Percentiles rank a stretch among this genome's conserved stretches.
Evolutionary conservation across 805 yeast genomes (phyloP).

Genomic region (Zygosaccharomyces bailii): DNA sequence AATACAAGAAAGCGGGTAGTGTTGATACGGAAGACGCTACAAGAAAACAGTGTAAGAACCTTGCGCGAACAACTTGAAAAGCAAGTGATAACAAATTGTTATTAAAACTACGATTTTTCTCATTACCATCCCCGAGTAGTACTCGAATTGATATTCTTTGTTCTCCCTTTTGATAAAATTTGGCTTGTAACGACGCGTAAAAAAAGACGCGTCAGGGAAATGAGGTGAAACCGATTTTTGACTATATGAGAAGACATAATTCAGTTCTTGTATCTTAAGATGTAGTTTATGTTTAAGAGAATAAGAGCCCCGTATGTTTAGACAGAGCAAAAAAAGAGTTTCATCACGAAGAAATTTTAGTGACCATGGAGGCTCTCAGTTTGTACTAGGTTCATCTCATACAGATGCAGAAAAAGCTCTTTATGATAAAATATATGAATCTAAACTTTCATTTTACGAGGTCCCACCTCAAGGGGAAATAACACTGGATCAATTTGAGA

Average conservation of each 20-base stretch:
- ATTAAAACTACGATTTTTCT: neutral
- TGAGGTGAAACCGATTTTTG: constrained; percentile 1
- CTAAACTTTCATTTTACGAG: constrained; percentile 70
- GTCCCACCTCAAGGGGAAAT: constrained; percentile 80
- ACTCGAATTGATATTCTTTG: neutral
- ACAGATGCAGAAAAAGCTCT: constrained; percentile 36
- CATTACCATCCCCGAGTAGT: neutral
- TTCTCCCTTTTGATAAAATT: no score
- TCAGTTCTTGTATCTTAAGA: neutral
- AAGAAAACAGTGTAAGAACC: no score
- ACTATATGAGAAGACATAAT: neutral
- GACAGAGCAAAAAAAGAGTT: constrained; percentile 70
- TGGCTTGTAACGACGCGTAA: constrained; percentile 2
- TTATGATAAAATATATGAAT: constrained; percentile 45
- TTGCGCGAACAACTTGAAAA: no score
- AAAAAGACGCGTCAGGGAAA: constrained; percentile 7
- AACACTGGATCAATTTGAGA: constrained; percentile 87
- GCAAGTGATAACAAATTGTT: no score
- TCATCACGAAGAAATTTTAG: constrained; percentile 68
- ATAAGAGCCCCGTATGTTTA: constrained; percentile 47
- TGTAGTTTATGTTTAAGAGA: neutral
- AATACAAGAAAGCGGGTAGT: no score
- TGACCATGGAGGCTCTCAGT: constrained; percentile 26
- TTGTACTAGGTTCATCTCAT: constrained; percentile 22
- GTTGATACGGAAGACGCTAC: no score